Base-by-base conservation (phyloP, 768 basidiomycete species). In the Russula earlei region DNA sequence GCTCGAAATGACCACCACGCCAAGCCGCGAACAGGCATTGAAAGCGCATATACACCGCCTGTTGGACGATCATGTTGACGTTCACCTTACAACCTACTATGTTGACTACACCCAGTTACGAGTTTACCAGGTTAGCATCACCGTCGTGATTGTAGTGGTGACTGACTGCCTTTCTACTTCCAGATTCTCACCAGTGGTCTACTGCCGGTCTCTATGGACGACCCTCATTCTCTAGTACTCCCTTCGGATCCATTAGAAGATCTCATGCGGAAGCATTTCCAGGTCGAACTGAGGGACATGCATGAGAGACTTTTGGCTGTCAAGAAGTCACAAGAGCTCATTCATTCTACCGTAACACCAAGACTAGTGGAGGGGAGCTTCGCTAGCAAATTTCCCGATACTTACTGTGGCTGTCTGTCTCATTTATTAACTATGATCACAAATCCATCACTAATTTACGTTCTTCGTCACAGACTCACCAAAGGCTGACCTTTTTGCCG, bases 41-140 rank as follows among this genome's bases (percentile, higher is more conserved):
- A 34, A 49, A 27, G 48, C 50, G 36, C 60, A 62, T 54, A 37
- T 62, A 55, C 60, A 52, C 27, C 52, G 31, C 41, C 41, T 59
- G n/a, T 49, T 62, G 27, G 49, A 62, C 54, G 48, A 62, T 11
- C 43, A 60, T 42, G 40, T 62, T 14, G 19, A 25, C 19, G 14
- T 12, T 15, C 53, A 62, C 45, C 60, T 62, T 19, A 40, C 54
- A 6, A 55, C 53, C 4, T 27, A 52, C 36, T 62, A 60, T 44
- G 27, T 27, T 22, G 38, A 60, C 17, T 52, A 29, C 27, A 55
- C 60, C 24, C 59, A 62, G 19, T 6, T 46, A 19, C 58, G n/a
- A 20, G 58, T 62, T 34, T 60, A 55, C 24, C 20, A 62, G 50
- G 60, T 62, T 27, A 27, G 50, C 41, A 33, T 49, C 20, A 31